Conservation (phyloP, 495 filamentous ascomycete genomes). For the Penicillium desertorum region DNA sequence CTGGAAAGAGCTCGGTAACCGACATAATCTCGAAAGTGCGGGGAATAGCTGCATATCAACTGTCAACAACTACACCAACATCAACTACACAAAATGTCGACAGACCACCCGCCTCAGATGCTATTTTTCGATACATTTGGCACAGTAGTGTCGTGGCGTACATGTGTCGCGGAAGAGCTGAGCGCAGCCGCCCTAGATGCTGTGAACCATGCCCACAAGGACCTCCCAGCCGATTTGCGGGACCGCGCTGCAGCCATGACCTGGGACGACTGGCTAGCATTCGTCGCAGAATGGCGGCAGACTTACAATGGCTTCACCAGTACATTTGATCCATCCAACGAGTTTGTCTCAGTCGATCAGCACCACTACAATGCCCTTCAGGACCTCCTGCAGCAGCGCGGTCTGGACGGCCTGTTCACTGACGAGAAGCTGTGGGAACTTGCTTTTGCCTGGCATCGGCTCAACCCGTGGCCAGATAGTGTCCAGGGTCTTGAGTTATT, state of each 20-base stretch:
- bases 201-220: slow-evolving; percentile 43
- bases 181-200: slow-evolving; percentile 33
- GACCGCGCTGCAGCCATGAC: slow-evolving; percentile 51
- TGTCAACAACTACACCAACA: neutral
- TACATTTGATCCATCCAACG: slow-evolving; percentile 41
- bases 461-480: slow-evolving; percentile 69
- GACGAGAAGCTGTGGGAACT: slow-evolving; percentile 57
- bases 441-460: slow-evolving; percentile 65
- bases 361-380: slow-evolving; percentile 64
- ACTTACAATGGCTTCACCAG: slow-evolving; percentile 61
- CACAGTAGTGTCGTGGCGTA: slow-evolving; percentile 73
- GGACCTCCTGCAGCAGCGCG: slow-evolving; percentile 53
- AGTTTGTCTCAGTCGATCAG: slow-evolving; percentile 62
- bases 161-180: slow-evolving; percentile 56
- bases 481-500: slow-evolving; percentile 54
- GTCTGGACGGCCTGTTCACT: slow-evolving; percentile 57
- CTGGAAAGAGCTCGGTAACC: neutral
- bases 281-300: slow-evolving; percentile 67
- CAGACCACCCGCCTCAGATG: slow-evolving; percentile 37
- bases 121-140: slow-evolving; percentile 73
- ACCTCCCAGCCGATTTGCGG: slow-evolving; percentile 48
- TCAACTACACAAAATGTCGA: slow-evolving; percentile 28
- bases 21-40: neutral
- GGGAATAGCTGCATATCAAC: neutral
- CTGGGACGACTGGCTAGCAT: slow-evolving; percentile 54